Evolutionary conservation across 148 eudicot species (phyloP).

Genomic region (Arctostaphylos glauca): DNA sequence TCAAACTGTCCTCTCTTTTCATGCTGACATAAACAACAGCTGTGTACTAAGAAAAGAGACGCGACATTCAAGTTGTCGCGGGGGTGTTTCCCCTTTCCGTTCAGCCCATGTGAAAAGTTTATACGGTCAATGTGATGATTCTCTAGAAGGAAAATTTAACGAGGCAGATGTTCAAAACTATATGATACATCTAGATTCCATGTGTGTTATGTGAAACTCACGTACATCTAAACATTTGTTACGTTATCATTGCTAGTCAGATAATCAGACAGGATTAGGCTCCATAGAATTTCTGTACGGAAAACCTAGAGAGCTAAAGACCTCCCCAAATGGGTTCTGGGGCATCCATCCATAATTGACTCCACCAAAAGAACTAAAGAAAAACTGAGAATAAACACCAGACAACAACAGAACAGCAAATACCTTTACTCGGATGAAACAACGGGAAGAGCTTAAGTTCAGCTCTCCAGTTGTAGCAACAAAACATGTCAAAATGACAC

Average conservation of each 20-base stretch:
- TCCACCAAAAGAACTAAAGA: not conserved
- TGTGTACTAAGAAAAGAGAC: not conserved
- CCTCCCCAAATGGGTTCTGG: not conserved
- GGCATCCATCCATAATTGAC: not conserved
- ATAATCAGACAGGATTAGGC: too few species aligned
- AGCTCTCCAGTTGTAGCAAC: conserved; percentile 17
- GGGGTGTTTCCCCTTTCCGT: too few species aligned
- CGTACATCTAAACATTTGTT: too few species aligned
- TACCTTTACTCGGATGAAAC: not conserved
- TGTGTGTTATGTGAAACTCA: too few species aligned
- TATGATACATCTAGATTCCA: too few species aligned
- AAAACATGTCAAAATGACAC: conserved; percentile 11
- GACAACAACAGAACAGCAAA: not conserved
- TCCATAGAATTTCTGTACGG: not conserved
- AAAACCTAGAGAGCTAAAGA: not conserved
- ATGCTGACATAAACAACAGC: not conserved
- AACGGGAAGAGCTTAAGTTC: not conserved
- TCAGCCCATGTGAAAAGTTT: too few species aligned
- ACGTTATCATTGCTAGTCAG: too few species aligned
- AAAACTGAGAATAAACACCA: not conserved
- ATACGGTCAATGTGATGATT: too few species aligned
- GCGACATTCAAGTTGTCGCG: not conserved
- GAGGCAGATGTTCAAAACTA: too few species aligned
- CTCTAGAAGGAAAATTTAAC: too few species aligned
- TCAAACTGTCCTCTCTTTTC: too few species aligned